These are phyloP conservation scores for Kuraishia hungarica DNA, from an alignment of 805 yeast genomes.

Conservation along the genomic window DNA sequence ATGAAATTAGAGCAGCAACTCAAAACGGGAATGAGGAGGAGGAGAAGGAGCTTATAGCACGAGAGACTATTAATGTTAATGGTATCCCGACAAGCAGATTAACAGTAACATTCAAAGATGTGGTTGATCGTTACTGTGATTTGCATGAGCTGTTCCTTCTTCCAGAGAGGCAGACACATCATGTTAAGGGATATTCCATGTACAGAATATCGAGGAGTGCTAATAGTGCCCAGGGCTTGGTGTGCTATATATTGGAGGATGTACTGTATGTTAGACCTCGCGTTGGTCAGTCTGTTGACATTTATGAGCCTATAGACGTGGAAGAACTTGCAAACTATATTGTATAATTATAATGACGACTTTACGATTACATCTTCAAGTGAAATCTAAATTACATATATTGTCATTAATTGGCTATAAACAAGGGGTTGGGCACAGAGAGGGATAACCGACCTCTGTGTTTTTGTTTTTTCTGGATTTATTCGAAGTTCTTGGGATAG, in stretches of 20 bases:
- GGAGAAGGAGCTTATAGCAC: neutral
- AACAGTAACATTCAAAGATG: constrained; percentile 48
- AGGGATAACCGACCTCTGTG: neutral
- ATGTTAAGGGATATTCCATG: constrained; percentile 32
- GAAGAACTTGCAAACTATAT: constrained; percentile 16
- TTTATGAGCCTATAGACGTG: constrained; percentile 34
- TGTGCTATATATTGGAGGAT: constrained; percentile 53
- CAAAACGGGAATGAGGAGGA: neutral
- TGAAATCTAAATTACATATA: neutral
- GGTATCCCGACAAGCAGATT: constrained; percentile 33
- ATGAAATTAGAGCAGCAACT: neutral
- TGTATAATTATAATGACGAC: neutral
- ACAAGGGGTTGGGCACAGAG: neutral
- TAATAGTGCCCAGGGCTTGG: constrained; percentile 22
- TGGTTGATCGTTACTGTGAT: constrained; percentile 54
- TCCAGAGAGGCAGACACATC: constrained; percentile 24
- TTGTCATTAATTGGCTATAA: neutral
- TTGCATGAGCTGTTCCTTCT: constrained; percentile 35
- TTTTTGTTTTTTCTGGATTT: no score
- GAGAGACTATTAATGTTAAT: neutral
- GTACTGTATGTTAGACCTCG: constrained; percentile 43
- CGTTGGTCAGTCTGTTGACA: constrained; percentile 13
- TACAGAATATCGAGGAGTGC: constrained; percentile 29
- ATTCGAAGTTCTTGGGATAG: no score
- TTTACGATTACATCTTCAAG: no score